Percentiles rank a stretch among this genome's conserved stretches.
Conservation (phyloP, 1,284 basidiomycete species). For the Ustilago esculenta region DNA sequence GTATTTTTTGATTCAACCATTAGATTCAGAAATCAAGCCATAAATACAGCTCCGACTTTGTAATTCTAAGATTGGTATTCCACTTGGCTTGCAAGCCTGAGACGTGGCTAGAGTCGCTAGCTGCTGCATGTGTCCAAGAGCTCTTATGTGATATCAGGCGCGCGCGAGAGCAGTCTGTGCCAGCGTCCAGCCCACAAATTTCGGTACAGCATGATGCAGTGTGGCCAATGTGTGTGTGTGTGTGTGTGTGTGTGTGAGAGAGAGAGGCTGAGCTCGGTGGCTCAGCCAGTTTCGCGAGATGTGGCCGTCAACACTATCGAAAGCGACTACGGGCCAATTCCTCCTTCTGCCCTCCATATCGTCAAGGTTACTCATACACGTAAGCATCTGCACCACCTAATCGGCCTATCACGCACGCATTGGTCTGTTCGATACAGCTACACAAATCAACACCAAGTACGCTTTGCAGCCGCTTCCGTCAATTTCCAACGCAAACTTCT, state of each 20-base stretch:
- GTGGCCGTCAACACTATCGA: constrained; percentile 23
- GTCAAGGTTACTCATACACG: constrained; percentile 49
- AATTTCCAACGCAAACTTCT: too few species aligned
- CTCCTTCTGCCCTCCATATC: constrained; percentile 47
- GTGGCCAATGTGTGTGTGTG: too few species aligned
- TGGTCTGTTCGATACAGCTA: constrained; percentile 7
- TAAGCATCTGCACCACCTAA: constrained; percentile 35
- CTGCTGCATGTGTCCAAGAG: too few species aligned
- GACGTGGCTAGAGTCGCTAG: too few species aligned
- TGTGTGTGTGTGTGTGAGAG: not conserved
- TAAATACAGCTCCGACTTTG: too few species aligned
- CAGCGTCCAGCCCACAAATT: not conserved
- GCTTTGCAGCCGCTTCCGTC: too few species aligned
- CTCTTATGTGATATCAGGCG: too few species aligned
- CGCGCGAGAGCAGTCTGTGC: too few species aligned
- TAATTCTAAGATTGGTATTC: too few species aligned
- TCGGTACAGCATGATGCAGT: constrained; percentile 9
- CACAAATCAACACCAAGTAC: not conserved
- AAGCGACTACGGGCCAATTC: constrained; percentile 15
- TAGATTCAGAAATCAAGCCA: too few species aligned
- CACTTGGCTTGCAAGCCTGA: too few species aligned
- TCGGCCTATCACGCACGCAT: constrained; percentile 3
- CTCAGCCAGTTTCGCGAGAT: not conserved
- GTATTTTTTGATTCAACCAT: too few species aligned
- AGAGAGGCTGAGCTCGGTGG: not conserved